A percentile compares a stretch with the other conserved stretches of the same genome.
These are phyloP conservation scores for Pseudoscleropodium purum DNA, from an alignment of 225 moss, liverwort and hornwort genomes.

Conservation along the genomic window DNA sequence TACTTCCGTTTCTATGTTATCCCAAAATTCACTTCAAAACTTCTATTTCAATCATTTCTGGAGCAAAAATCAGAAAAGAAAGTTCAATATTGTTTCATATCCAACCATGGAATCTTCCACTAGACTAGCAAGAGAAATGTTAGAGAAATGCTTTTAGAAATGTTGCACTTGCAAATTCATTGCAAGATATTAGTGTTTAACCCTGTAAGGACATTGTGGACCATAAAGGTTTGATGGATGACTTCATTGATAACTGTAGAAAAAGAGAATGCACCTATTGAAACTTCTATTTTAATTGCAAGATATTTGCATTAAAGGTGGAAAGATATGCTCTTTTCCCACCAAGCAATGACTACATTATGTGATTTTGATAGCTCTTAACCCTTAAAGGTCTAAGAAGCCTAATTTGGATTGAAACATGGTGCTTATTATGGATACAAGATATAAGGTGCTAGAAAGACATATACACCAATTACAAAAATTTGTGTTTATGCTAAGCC, in stretches of 20 bases:
- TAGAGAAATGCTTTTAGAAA: background rate
- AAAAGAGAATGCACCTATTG: too few species aligned
- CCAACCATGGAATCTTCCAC: background rate
- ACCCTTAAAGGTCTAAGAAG: background rate
- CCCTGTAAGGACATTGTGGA: too few species aligned
- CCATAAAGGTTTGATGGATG: too few species aligned
- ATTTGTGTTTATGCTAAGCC: background rate
- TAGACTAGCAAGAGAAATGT: too few species aligned
- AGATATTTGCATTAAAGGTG: too few species aligned
- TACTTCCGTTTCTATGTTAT: too few species aligned
- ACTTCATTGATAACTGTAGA: too few species aligned
- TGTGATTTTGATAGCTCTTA: background rate
- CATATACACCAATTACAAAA: accelerated
- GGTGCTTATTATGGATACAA: too few species aligned
- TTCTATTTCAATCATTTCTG: background rate
- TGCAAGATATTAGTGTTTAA: background rate
- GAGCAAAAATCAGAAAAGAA: accelerated
- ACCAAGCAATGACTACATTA: too few species aligned
- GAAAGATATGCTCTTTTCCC: background rate
- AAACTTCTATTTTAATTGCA: too few species aligned
- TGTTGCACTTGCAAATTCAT: background rate
- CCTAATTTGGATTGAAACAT: background rate
- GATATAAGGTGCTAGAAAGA: background rate
- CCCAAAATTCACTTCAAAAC: too few species aligned
- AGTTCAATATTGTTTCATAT: background rate